Conservation (phyloP, 805 yeast genomes). For the Ogataea trehalophila region DNA sequence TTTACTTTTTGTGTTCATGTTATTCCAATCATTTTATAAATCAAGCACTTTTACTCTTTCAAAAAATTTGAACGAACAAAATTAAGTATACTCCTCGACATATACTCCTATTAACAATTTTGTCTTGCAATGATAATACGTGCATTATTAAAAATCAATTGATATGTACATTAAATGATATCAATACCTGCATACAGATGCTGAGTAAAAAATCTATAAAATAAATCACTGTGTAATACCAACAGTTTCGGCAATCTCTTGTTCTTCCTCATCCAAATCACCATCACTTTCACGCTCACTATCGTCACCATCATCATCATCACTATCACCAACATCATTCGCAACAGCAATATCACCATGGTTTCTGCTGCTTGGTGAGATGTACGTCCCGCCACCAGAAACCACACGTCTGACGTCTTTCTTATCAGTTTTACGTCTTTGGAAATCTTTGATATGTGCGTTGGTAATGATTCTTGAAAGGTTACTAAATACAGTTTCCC, state of each 20-base stretch:
- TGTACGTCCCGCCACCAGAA: no score
- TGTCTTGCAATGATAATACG: no score
- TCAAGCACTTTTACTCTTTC: no score
- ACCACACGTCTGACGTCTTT: constrained; percentile 28
- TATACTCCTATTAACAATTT: no score
- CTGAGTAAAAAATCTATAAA: background rate
- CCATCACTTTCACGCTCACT: constrained; percentile 21
- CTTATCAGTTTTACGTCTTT: constrained; percentile 45
- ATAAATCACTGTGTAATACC: background rate
- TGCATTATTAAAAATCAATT: no score
- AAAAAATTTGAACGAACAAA: no score
- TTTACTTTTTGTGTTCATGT: no score
- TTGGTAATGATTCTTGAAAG: constrained; percentile 55
- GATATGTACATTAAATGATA: no score
- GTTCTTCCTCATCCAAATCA: constrained; percentile 9
- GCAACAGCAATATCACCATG: constrained; percentile 18
- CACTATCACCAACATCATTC: constrained; percentile 19
- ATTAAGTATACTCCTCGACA: no score
- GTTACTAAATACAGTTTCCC: constrained; percentile 32
- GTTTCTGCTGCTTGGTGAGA: constrained; percentile 4
- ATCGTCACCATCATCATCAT: constrained; percentile 31
- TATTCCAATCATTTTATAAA: no score
- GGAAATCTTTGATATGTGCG: constrained; percentile 86
- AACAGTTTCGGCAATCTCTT: background rate
- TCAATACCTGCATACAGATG: no score